phyloP scores from a whole-genome alignment of 345 rosid genomes.

The Acer campestre region DNA sequence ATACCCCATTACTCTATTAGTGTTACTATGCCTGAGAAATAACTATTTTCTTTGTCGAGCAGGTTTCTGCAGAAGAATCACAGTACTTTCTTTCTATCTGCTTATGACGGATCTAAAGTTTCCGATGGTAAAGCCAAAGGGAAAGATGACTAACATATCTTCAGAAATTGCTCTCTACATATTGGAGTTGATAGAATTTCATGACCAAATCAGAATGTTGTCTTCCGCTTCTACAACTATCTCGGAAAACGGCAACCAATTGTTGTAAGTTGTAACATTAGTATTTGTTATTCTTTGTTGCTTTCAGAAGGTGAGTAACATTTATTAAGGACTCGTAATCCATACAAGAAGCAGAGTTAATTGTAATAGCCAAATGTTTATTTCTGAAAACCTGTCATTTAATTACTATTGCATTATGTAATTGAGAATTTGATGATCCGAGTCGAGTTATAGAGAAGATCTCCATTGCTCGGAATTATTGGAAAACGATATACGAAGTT shows the following conservation, averaged over 20 bases:
- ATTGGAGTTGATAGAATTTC: slow-evolving; percentile 8
- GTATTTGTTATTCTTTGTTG: slow-evolving; percentile 26
- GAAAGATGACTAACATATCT: slow-evolving; percentile 53
- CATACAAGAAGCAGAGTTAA: slow-evolving; percentile 3
- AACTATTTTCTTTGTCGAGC: slow-evolving; percentile 13
- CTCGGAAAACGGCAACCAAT: slow-evolving; percentile 19
- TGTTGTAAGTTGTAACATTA: slow-evolving; percentile 44
- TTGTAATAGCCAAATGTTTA: slow-evolving; percentile 1
- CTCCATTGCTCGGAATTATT: neutral
- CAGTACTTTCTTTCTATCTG: slow-evolving; percentile 67
- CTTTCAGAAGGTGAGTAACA: neutral
- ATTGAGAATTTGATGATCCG: neutral
- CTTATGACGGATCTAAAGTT: slow-evolving; percentile 59
- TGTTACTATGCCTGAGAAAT: neutral
- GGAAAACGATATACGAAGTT: neutral
- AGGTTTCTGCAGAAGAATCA: slow-evolving; percentile 97
- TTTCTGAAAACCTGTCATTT: neutral
- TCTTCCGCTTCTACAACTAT: slow-evolving; percentile 6
- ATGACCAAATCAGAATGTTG: slow-evolving; percentile 4
- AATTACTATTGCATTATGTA: neutral
- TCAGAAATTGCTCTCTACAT: slow-evolving; percentile 2
- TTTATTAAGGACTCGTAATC: neutral
- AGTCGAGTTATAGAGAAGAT: neutral
- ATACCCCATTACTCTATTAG: neutral
- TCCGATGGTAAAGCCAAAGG: slow-evolving; percentile 74